phyloP scores from a whole-genome alignment of 306 rosid genomes.

The Comarum palustre region DNA sequence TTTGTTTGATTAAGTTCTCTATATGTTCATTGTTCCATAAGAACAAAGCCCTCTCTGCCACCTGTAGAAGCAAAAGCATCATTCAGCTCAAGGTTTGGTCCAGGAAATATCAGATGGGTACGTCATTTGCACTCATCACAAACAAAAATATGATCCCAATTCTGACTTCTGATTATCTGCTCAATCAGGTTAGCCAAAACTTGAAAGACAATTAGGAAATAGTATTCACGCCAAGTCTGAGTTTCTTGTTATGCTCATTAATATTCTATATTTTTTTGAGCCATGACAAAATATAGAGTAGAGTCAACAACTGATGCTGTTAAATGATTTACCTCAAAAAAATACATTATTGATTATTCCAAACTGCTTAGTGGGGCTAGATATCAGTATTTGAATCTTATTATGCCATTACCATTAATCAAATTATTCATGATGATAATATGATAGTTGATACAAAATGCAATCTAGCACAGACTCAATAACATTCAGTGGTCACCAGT shows the following conservation, averaged over 20 bases:
- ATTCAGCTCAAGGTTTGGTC: constrained; percentile 11
- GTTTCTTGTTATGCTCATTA: neutral
- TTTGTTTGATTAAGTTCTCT: constrained; percentile 55
- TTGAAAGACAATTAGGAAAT: neutral
- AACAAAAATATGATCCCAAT: neutral
- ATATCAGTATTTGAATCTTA: neutral
- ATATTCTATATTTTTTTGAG: neutral
- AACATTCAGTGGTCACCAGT: neutral
- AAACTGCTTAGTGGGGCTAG: neutral
- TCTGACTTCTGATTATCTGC: neutral
- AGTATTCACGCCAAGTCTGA: neutral
- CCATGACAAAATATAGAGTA: neutral
- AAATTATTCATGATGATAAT: neutral
- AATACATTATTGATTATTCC: neutral
- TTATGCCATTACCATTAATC: neutral
- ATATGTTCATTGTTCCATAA: constrained; percentile 73
- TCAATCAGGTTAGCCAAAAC: neutral
- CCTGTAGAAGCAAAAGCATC: constrained; percentile 43
- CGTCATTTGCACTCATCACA: neutral
- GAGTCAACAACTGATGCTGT: neutral
- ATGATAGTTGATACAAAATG: neutral
- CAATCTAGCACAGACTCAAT: too few species aligned
- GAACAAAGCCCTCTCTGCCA: constrained; percentile 73
- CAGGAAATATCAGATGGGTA: neutral
- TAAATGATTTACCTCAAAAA: neutral